Evolutionary conservation across 108 stramenopile species (phyloP), one percentile per base, ranked within the genome.

Genomic region (Nitzschia putrida): DNA sequence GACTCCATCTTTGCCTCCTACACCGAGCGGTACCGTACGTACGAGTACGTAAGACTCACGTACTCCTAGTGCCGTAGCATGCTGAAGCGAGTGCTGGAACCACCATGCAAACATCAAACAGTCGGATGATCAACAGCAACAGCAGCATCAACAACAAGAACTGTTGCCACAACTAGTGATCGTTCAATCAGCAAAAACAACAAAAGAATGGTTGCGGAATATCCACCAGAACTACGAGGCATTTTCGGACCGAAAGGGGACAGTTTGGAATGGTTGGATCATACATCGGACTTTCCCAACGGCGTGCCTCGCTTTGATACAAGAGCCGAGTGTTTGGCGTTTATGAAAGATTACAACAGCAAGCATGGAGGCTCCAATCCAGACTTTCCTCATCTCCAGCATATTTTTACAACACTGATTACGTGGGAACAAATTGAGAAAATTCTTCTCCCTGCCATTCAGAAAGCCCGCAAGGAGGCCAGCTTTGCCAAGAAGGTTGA

Each of bases 381-480:
- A 0, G 87, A 89, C 39, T 81, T 82, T 69, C 88, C 91, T 10
- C 87, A 89, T 26, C 57, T 92, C 61, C 84, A 85, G 78, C 94
- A 95, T 67, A 91, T 92, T 11, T 95, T 95, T 65, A 95, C 94
- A 3, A 92, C 85, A 66, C 72, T 95, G 20, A 89, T 88, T 10
- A 81, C 71, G 6, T 95, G 91, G 94, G 88, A 88, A 26, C 94
- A 95, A 71, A 87, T 95, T 24, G 85, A 95, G 68, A 53, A 57
- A 3, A 80, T 88, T 37, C 73, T 95, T 14, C 58, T 95, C 3
- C 94, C 94, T 4, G 74, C 61, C 9, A 92, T 95, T 9, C 79
- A 83, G 29, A 84, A 86, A 71, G 94, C 91, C 7, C 68, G 94
- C n/a, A 76, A 82, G 37, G 93, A 91, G 66, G 83, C 82, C 7